phyloP scores from a whole-genome alignment of 106 monocot genomes.

The Dactylorhiza incarnata region DNA sequence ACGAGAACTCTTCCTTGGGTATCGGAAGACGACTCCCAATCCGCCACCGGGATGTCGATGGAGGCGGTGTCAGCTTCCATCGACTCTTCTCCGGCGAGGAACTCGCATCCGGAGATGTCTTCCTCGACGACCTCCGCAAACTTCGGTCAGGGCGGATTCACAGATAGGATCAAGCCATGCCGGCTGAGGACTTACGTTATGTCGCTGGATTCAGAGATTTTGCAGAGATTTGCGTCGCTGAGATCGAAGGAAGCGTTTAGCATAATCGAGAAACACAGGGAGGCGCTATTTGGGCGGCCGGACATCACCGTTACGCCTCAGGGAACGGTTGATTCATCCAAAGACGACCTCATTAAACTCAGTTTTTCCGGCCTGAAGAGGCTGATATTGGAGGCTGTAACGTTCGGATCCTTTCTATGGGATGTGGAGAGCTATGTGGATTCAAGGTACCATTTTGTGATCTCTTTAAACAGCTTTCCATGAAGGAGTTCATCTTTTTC shows the following conservation, averaged over 20 bases:
- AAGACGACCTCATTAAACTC: slow-evolving; percentile 67
- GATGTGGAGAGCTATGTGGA: slow-evolving; percentile 88
- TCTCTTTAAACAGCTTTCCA: slow-evolving; percentile 1
- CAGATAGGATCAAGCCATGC: slow-evolving; percentile 21
- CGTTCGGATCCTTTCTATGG: slow-evolving; percentile 92
- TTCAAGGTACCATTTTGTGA: slow-evolving; percentile 74
- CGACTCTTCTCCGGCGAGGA: slow-evolving; percentile 9
- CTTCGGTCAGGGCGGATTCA: not conserved
- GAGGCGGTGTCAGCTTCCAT: slow-evolving; percentile 10
- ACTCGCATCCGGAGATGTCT: slow-evolving; percentile 28
- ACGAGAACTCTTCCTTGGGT: slow-evolving; percentile 67
- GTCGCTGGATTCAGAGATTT: slow-evolving; percentile 71
- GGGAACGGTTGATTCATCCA: slow-evolving; percentile 55
- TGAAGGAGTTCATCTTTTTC: not conserved
- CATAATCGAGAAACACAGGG: slow-evolving; percentile 81
- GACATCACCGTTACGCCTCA: slow-evolving; percentile 46
- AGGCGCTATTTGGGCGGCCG: slow-evolving; percentile 74
- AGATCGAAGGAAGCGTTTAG: slow-evolving; percentile 77
- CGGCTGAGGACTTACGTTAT: slow-evolving; percentile 53
- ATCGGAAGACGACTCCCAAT: slow-evolving; percentile 19
- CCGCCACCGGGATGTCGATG: slow-evolving; percentile 2
- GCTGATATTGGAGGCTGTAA: slow-evolving; percentile 80
- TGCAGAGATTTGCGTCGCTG: slow-evolving; percentile 58
- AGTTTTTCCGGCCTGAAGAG: slow-evolving; percentile 64
- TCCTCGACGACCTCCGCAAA: slow-evolving; percentile 16